Percentiles rank a stretch among this genome's conserved stretches.
These are phyloP conservation scores for Diaporthe sp. DNA, from an alignment of 2,329 filamentous ascomycete genomes.

Conservation along the genomic window DNA sequence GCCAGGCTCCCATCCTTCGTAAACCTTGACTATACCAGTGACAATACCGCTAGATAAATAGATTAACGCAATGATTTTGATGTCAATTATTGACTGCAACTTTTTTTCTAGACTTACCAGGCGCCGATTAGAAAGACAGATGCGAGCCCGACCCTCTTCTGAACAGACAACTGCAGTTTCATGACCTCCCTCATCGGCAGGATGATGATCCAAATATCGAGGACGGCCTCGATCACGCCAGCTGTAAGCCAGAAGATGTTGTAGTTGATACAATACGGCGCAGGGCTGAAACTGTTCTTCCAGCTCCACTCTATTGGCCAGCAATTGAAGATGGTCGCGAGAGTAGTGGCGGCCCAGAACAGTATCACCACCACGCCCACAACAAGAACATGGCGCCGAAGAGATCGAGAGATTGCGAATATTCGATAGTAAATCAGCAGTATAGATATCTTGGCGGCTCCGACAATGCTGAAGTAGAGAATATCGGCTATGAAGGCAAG, in stretches of 20 bases:
- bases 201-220: conserved; percentile 33
- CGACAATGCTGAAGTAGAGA: conserved; percentile 50
- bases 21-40: conserved; percentile 31
- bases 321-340: conserved; percentile 46
- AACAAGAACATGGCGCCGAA: conserved; percentile 47
- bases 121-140: conserved; percentile 28
- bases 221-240: conserved; percentile 23
- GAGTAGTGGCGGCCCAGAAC: conserved; percentile 45
- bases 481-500: conserved; percentile 46
- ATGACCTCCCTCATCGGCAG: conserved; percentile 26
- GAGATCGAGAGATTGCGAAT: conserved; percentile 43
- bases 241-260: conserved; percentile 45
- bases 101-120: not conserved
- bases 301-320: conserved; percentile 45
- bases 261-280: conserved; percentile 47
- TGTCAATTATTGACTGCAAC: not conserved
- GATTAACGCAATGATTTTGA: not conserved
- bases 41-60: conserved; percentile 7
- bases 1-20: conserved; percentile 12
- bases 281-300: conserved; percentile 42
- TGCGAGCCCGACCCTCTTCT: conserved; percentile 18
- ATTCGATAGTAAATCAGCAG: conserved; percentile 52
- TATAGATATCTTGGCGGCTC: conserved; percentile 51
- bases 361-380: conserved; percentile 41
- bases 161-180: conserved; percentile 18